phyloP scores from a whole-genome alignment of 345 rosid species.

The Salix koriyanagi region DNA sequence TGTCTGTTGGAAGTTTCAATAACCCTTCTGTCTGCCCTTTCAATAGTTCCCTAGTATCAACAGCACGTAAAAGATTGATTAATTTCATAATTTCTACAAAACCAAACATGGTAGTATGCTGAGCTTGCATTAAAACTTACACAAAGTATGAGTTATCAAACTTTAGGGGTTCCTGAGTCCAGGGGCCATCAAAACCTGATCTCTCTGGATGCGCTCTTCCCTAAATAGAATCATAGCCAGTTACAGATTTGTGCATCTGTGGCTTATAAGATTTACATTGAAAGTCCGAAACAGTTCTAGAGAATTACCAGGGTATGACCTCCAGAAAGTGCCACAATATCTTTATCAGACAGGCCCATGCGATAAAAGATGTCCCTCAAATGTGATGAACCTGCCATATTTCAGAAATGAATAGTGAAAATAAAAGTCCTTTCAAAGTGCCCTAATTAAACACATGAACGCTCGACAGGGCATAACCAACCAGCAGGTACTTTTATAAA shows the following conservation, averaged over 20 bases:
- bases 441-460: neutral
- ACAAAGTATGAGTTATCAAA: constrained; percentile 90
- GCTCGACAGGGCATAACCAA: neutral
- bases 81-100: neutral
- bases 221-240: constrained; percentile 32
- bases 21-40: constrained; percentile 76
- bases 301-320: constrained; percentile 47
- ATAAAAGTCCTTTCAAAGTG: neutral
- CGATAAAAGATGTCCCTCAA: constrained; percentile 76
- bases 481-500: neutral
- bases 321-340: constrained; percentile 72
- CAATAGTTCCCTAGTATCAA: constrained; percentile 54
- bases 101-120: neutral
- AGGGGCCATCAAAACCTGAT: constrained; percentile 94
- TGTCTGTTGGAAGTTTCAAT: constrained; percentile 84
- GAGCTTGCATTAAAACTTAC: constrained; percentile 40
- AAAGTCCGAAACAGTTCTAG: neutral
- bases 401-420: neutral
- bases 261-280: neutral
- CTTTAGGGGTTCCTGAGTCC: constrained; percentile 90
- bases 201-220: constrained; percentile 93
- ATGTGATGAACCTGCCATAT: constrained; percentile 57
- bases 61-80: neutral
- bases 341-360: constrained; percentile 87
- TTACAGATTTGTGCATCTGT: constrained; percentile 1